Evolutionary conservation across 306 rosid genomes (phyloP), one percentile per base, ranked within the genome.

Genomic region (Cucurbita moschata): DNA sequence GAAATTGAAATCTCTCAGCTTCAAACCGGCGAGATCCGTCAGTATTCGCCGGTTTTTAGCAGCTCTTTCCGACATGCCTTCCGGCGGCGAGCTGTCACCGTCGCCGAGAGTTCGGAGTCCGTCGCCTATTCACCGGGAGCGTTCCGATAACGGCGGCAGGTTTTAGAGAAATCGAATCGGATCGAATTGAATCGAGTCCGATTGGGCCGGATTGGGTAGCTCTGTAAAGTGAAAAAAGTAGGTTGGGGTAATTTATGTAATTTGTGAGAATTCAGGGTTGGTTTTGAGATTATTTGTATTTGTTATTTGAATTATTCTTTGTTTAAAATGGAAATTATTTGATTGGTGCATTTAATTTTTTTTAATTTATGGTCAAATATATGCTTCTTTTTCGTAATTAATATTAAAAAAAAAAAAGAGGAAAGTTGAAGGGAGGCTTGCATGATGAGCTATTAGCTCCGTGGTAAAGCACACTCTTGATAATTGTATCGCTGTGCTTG

Each of bases 21-120:
- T 93, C 78, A 79, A 65, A 76, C 83, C 94, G 0, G 89, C 94
- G 5, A 86, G 98, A 0, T 90, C 96, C 0, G 38, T 81, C 0
- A 86, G 90, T 55, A 83, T 90, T 73, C 91, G 96, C 21, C 83
- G 92, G 71, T 81, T 93, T 74, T 37, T 87, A 5, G 93, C 96
- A 4, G 80, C 79, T 51, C 78, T 93, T 62, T 77, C 94, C 30
- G 98, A 93, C 67, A 39, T 88, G 9, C 97, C 98, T 0, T 60
- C 85, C 0, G 94, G 88, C 40, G 86, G 78, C 0, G 97, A 90
- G 83, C 78, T 64, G 0, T 86, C 96, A 70, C 96, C 98, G 68
- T 54, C 84, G 5, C 14, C 88, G 5, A 62, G 38, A 60, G 7
- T 38, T 60, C 70, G 11, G 68, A 79, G 77, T 49, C 84, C 71